Base-by-base conservation (phyloP, 345 rosid genomes). In the Syzygium oleosum region DNA sequence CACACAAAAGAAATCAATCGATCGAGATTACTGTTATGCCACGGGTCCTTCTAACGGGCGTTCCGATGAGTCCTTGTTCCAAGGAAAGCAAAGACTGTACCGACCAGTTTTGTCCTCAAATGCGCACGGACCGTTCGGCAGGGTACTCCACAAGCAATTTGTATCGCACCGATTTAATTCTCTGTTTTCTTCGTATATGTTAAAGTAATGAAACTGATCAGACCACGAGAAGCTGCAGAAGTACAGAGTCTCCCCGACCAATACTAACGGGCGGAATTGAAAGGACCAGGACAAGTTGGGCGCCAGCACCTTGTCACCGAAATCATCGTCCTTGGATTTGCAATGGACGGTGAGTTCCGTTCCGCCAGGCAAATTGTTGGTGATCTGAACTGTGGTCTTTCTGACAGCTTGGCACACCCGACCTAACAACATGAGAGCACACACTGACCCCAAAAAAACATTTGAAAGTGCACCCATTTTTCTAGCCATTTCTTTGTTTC, bases 291-390 rank as follows among this genome's bases (percentile, higher is more conserved):
- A 58, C 1, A 1, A 25, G 1, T 4, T 25, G 29, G 29, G 29
- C 1, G 7, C 0, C 10, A 58, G 29, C 63, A 10, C 29, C 3
- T 5, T 3, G 5, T 10, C 29, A 0, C 2, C 1, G 6, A 58
- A n/a, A 25, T 58, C 0, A 5, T 25, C 15, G 1, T 58, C 3
- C 12, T 25, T 25, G 65, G 15, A 58, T 58, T 58, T 58, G 65
- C 29, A 58, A 25, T 58, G 65, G 15, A 58, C 3, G 0, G 29
- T 58, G 65, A 58, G 65, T 8, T 23, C 65, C 29, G 13, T 9
- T 2, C 29, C 6, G 7, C 1, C 6, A 6, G 58, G 14, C 29
- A 58, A 58, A 58, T 11, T 11, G 29, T 25, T 5, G 65, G 65
- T 25, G 29, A 58, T 58, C 15, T 25, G 29, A 2, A 58, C 65